Conservation (phyloP, 2,329 filamentous ascomycete genomes). For the Penicillium sp. region DNA sequence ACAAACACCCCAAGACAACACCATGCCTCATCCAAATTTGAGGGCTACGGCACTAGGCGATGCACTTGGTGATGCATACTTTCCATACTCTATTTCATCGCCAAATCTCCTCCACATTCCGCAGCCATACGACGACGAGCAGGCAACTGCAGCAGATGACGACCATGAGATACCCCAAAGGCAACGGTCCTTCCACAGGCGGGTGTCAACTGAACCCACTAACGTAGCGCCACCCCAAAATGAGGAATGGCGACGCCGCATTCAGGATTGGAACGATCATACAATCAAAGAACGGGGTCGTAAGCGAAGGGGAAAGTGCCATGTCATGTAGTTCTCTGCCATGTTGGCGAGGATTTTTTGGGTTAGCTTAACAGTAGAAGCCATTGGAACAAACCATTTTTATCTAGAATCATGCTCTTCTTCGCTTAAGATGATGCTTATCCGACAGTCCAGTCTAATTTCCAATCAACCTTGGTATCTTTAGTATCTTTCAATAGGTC, state of each 20-base stretch:
- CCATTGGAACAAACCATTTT: too few species aligned
- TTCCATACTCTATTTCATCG: constrained; percentile 35
- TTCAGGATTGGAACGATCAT: constrained; percentile 42
- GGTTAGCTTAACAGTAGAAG: not conserved
- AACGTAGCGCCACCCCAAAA: constrained; percentile 30
- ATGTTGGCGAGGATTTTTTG: not conserved
- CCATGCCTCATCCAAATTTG: constrained; percentile 15
- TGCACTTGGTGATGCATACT: constrained; percentile 23
- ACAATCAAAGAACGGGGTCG: constrained; percentile 38
- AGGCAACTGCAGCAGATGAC: constrained; percentile 21
- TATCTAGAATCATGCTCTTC: too few species aligned
- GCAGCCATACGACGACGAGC: constrained; percentile 19
- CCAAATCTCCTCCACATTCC: constrained; percentile 33
- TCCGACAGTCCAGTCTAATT: too few species aligned
- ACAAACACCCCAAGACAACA: not conserved
- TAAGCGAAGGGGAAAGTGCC: constrained; percentile 37
- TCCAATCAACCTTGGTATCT: too few species aligned
- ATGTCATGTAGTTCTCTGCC: constrained; percentile 36
- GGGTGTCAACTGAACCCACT: constrained; percentile 36
- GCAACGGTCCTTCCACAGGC: constrained; percentile 26
- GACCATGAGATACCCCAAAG: constrained; percentile 21
- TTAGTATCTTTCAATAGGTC: too few species aligned
- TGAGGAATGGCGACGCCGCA: constrained; percentile 40
- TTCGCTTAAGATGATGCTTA: too few species aligned
- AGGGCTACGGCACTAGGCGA: constrained; percentile 19